Evolutionary conservation across 495 filamentous ascomycete species (phyloP), one percentile per base, ranked within the genome.

Genomic region (Sporormia fimetaria): DNA sequence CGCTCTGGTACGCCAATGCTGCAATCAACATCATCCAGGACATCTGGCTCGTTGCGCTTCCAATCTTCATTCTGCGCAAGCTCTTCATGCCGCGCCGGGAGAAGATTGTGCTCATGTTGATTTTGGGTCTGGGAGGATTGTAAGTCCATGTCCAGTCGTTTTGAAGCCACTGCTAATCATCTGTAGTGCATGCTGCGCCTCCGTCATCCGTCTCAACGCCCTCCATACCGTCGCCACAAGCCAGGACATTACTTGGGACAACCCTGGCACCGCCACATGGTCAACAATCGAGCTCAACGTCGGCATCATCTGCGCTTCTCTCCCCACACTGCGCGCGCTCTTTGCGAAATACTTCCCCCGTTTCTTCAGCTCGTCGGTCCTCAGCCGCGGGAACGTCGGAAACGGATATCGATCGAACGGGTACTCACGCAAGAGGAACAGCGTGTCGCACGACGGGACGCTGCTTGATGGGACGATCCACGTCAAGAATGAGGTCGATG

Each of bases 261-360:
- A 45, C 25, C 39, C 46, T 6, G 32, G 32, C 2, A 44, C 40
- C 4, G 46, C 46, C 6, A 44, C 37, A 14, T 49, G 46, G 46
- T 49, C 46, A 2, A 8, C 33, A 15, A 40, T 49, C 9, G 46
- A 49, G 27, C 24, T 49, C 15, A 45, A 49, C 27, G 22, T 44
- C 11, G 46, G 40, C 23, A 49, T 49, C 23, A 49, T 49, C 18
- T 49, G 46, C 33, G 46, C 46, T 18, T 49, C 40, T 6, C 46
- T 49, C 4, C 46, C 46, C 3, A 43, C 46, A 2, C 46, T 49
- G 3, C 46, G 46, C 11, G 40, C 46, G 3, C 23, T 49, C 23
- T 12, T 49, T 14, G 26, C 41, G 17, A 23, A 40, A 23, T 26
- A 15, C 10, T 47, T 47, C 22, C 43, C 43, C 9, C 12, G 17